Evolutionary conservation across 371 early-diverging fungal genomes (phyloP), one percentile per base, ranked within the genome.

Genomic region (Batrachochytrium dendrobatidis): DNA sequence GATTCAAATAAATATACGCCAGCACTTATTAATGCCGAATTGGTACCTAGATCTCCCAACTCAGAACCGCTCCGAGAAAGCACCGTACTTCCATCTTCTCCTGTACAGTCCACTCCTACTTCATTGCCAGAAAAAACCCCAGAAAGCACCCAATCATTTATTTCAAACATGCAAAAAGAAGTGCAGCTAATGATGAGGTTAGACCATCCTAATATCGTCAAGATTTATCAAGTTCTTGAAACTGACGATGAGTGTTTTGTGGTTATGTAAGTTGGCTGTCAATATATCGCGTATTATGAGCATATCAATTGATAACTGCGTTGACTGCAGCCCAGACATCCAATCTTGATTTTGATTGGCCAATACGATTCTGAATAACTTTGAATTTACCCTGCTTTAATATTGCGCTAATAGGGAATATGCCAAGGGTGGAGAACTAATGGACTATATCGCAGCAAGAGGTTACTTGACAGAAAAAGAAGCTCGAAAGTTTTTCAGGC

Each of bases 181-280:
- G 76, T 83, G 4, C 79, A 80, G 48, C 71, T 86, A 50, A 65
- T 86, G 50, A 83, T 82, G 73, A 45, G 76, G 43, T 65, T 86
- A 34, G 70, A 73, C 45, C 83, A 83, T 64, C 76, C 81, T 1
- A 82, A 85, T 65, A 74, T 87, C 26, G 82, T 87, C 39, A 71
- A 75, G 20, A 62, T 86, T 8, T 72, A 78, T 52, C 82, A 84
- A 58, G 81, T 87, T 29, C 80, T 85, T 61, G 83, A 77, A 12
- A 79, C 81, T 20, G 71, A 71, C 56, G 73, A 70, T 15, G 83
- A 83, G 55, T 75, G 80, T 34, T 79, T 66, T 44, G 73, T 81
- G 26, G 70, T 81, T 53, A 79, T 81, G 81, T 78, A 54, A 55
- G 75, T n/a, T n/a, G n/a, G n/a, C n/a, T n/a, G n/a, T n/a, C n/a